Evolutionary conservation across 768 basidiomycete genomes (phyloP).

Genomic region (Panus rudis): DNA sequence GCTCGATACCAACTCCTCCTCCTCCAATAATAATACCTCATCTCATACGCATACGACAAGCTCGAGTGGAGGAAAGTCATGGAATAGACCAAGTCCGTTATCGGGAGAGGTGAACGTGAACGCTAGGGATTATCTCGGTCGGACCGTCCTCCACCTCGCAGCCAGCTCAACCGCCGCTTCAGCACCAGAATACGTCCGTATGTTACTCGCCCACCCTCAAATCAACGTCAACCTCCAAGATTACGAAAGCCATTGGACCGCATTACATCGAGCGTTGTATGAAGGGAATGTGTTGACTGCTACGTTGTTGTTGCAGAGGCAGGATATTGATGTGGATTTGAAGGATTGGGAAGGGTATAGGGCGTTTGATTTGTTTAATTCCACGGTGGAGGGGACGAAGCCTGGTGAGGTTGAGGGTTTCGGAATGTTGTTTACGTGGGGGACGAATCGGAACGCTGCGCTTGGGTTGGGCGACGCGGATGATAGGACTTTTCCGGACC

Average conservation of each 20-base stretch:
- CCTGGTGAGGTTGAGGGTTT: conserved; percentile 30
- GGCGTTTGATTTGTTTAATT: conserved; percentile 89
- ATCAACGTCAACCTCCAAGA: conserved; percentile 80
- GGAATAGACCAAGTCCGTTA: conserved; percentile 42
- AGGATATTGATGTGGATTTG: conserved; percentile 62
- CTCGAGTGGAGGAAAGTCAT: conserved; percentile 48
- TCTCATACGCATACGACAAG: conserved; percentile 25
- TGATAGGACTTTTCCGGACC: conserved; percentile 76
- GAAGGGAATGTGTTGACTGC: conserved; percentile 66
- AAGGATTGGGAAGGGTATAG: conserved; percentile 89
- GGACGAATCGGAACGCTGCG: conserved; percentile 75
- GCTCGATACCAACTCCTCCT: conserved; percentile 44
- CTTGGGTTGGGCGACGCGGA: conserved; percentile 79
- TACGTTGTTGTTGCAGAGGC: conserved; percentile 67
- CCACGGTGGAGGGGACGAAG: conserved; percentile 71
- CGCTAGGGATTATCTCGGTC: conserved; percentile 60
- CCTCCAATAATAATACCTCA: conserved; percentile 19
- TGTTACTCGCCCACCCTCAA: conserved; percentile 67
- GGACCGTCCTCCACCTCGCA: conserved; percentile 78
- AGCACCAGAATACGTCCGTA: conserved; percentile 70
- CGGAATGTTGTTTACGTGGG: conserved; percentile 81
- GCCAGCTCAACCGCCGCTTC: conserved; percentile 53
- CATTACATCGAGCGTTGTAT: conserved; percentile 84
- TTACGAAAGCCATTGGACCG: conserved; percentile 83
- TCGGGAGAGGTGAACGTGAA: conserved; percentile 51